These are phyloP conservation scores for Trichophyton benhamiae DNA, from an alignment of 2,329 filamentous ascomycete species.

Conservation along the genomic window DNA sequence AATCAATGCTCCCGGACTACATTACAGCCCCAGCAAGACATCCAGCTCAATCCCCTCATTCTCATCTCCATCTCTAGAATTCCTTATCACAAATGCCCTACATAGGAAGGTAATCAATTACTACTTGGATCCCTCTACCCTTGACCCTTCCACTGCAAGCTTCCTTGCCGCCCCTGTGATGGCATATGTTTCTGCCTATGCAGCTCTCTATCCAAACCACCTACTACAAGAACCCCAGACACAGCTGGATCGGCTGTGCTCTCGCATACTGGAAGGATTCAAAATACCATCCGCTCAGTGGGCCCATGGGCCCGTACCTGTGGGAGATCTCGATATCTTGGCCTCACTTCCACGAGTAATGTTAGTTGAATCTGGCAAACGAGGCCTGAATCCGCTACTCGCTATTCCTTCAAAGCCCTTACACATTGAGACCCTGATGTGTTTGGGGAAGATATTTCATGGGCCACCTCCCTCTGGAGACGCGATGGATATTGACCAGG, in stretches of 20 bases:
- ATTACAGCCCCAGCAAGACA: constrained; percentile 16
- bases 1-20: constrained; percentile 28
- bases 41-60: constrained; percentile 26
- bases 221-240: constrained; percentile 35
- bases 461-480: constrained; percentile 33
- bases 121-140: constrained; percentile 39
- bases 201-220: constrained; percentile 43
- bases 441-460: constrained; percentile 44
- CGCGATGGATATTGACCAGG: constrained; percentile 19
- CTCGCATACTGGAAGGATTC: constrained; percentile 37
- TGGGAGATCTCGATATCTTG: constrained; percentile 46
- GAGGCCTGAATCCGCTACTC: constrained; percentile 34
- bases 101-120: constrained; percentile 40
- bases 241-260: constrained; percentile 34
- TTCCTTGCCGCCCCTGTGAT: constrained; percentile 45
- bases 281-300: constrained; percentile 36
- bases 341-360: constrained; percentile 43
- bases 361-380: constrained; percentile 35
- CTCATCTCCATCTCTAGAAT: constrained; percentile 38
- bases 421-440: constrained; percentile 42
- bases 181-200: constrained; percentile 47
- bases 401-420: constrained; percentile 41
- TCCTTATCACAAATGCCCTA: constrained; percentile 39
- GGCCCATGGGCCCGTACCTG: constrained; percentile 43
- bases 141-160: constrained; percentile 40